Evolutionary conservation across 2,329 filamentous ascomycete species (phyloP), one percentile per base, ranked within the genome.

Genomic region (Hypoxylon sp.): DNA sequence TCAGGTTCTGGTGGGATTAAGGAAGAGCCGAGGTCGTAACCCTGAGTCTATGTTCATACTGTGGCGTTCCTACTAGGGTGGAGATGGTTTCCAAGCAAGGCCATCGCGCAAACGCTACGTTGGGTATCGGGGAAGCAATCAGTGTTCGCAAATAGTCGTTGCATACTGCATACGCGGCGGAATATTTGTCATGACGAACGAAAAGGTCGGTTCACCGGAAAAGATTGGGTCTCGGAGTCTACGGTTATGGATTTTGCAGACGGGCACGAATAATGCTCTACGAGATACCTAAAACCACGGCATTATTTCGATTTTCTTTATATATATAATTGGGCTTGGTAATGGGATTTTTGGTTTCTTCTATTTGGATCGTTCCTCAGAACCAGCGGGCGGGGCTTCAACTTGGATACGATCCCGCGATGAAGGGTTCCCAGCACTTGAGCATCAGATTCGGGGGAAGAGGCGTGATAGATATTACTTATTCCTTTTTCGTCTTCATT

Each of bases 21-120:
- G 58, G 57, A 73, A 17, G 74, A 75, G 22, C 60, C 71, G 19
- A 17, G 17, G 3, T 19, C 22, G 10, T 74, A 64, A 48, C 39
- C 13, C 39, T 10, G 31, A 53, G n/a, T 26, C 13, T 48, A 10
- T 13, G 39, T 44, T 42, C 17, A 17, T 17, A 61, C 9, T 47
- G 22, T 26, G 39, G 26, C 24, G 11, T 53, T 11, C 47, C 26
- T 51, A 35, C 17, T 46, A 29, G 17, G 5, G 24, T 31, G 26
- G 17, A 31, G 19, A 46, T 39, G 44, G 46, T 33, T 55, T 44
- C 31, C 22, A 14, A 26, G 26, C 47, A 47, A 59, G 17, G 44
- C 37, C 44, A 51, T 29, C 24, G 37, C 29, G 26, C 59, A 58
- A 50, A 54, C 44, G 33, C 14, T 62, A 62, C 53, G 26, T 33